These are phyloP conservation scores for Yarrowia sp. DNA, from an alignment of 805 yeast genomes.

Conservation along the genomic window DNA sequence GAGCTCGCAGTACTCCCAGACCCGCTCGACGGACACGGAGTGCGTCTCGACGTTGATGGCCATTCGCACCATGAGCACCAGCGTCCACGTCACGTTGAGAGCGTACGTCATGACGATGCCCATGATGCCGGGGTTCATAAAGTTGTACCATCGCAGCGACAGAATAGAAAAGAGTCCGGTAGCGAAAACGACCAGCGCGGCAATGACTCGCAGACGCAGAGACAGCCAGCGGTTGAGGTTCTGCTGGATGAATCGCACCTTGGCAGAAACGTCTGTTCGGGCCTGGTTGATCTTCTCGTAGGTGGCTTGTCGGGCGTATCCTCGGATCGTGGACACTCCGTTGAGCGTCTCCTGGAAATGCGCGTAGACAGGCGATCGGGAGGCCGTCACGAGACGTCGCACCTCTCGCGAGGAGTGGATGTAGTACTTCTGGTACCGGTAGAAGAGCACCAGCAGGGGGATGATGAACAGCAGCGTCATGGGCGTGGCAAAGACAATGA, in stretches of 20 bases:
- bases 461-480: conserved; percentile 67
- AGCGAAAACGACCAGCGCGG: conserved; percentile 74
- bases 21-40: conserved; percentile 79
- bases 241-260: conserved; percentile 77
- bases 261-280: conserved; percentile 67
- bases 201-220: conserved; percentile 78
- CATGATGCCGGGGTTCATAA: conserved; percentile 75
- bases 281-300: conserved; percentile 50
- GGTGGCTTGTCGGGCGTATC: conserved; percentile 64
- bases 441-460: conserved; percentile 66
- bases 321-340: conserved; percentile 77
- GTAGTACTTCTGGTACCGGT: conserved; percentile 69
- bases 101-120: conserved; percentile 89
- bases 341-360: conserved; percentile 77
- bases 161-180: conserved; percentile 64
- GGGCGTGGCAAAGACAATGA: conserved; percentile 87
- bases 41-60: conserved; percentile 91
- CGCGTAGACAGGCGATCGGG: conserved; percentile 76
- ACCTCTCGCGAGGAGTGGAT: conserved; percentile 72
- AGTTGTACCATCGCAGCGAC: conserved; percentile 49
- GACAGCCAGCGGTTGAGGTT: conserved; percentile 92
- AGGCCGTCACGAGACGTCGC: conserved; percentile 65
- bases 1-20: conserved; percentile 39
- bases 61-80: conserved; percentile 89
- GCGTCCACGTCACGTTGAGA: conserved; percentile 76